phyloP scores from a whole-genome alignment of 805 yeast species.

The Suhomyces xylopsoci region DNA sequence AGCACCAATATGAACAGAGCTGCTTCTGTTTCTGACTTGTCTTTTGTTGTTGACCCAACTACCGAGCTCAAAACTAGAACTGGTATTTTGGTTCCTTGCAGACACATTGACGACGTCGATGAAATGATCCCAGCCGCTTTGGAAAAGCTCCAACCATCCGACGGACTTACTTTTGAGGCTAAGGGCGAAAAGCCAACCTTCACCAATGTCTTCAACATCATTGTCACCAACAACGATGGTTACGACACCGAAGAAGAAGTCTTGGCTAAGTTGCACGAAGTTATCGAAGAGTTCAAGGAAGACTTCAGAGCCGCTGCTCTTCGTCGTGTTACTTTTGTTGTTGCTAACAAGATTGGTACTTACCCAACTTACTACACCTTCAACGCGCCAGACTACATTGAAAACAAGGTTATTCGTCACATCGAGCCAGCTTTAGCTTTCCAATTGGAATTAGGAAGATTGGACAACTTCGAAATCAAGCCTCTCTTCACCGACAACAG shows the following conservation, averaged over 20 bases:
- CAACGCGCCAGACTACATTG: slow-evolving; percentile 80
- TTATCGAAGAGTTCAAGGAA: slow-evolving; percentile 64
- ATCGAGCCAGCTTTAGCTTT: slow-evolving; percentile 97
- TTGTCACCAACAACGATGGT: slow-evolving; percentile 72
- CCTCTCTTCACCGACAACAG: slow-evolving; percentile 96
- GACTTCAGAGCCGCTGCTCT: slow-evolving; percentile 69
- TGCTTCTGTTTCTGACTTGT: slow-evolving; percentile 87
- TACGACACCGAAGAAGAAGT: slow-evolving; percentile 68
- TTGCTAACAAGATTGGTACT: slow-evolving; percentile 78
- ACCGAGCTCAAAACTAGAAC: slow-evolving; percentile 73
- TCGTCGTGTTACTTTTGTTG: slow-evolving; percentile 90
- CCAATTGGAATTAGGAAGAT: slow-evolving; percentile 92
- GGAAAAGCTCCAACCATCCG: slow-evolving; percentile 58
- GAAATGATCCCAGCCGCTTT: slow-evolving; percentile 75
- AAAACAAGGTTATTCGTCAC: slow-evolving; percentile 93
- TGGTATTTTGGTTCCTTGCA: slow-evolving; percentile 78
- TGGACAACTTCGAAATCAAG: slow-evolving; percentile 91
- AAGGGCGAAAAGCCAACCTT: slow-evolving; percentile 37
- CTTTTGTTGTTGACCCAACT: slow-evolving; percentile 70
- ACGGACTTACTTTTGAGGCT: slow-evolving; percentile 34
- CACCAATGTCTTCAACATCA: slow-evolving; percentile 80
- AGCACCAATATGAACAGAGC: slow-evolving; percentile 65
- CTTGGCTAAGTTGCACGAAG: slow-evolving; percentile 57
- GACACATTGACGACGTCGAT: slow-evolving; percentile 86
- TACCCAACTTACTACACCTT: slow-evolving; percentile 96